phyloP scores from a whole-genome alignment of 257 asterid species.

The Nyctanthes arbortristis region DNA sequence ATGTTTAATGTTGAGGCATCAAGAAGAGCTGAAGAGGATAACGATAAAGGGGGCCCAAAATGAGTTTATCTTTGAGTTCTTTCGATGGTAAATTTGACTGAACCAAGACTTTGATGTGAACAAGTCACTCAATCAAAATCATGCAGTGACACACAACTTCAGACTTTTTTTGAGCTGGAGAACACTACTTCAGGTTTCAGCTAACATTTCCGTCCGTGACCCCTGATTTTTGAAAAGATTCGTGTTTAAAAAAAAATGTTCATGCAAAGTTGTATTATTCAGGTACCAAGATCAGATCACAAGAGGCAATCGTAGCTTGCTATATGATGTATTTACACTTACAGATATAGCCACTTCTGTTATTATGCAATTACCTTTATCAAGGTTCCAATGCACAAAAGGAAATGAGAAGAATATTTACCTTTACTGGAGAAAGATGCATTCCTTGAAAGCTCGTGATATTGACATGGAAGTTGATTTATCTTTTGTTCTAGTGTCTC shows the following conservation, averaged over 20 bases:
- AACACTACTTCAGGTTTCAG: neutral
- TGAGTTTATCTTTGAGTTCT: no score
- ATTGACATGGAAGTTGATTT: neutral
- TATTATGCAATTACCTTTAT: neutral
- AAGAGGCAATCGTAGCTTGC: neutral
- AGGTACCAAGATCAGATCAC: neutral
- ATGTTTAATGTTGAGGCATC: no score
- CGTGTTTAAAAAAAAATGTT: neutral
- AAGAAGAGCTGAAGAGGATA: no score
- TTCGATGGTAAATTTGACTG: neutral
- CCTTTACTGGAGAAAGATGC: neutral
- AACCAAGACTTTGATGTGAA: neutral
- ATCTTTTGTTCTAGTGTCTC: neutral
- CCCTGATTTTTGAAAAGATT: no score
- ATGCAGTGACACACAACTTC: neutral
- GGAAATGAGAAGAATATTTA: neutral
- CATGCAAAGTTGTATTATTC: slow-evolving; percentile 4
- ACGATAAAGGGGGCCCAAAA: no score
- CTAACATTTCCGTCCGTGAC: neutral
- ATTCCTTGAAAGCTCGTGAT: no score
- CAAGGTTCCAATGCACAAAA: neutral
- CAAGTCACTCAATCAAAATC: neutral
- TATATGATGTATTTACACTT: neutral
- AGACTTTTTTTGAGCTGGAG: neutral
- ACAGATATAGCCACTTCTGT: neutral